Conservation (phyloP, 257 asterid species). For the Dorcoceras hygrometricum region DNA sequence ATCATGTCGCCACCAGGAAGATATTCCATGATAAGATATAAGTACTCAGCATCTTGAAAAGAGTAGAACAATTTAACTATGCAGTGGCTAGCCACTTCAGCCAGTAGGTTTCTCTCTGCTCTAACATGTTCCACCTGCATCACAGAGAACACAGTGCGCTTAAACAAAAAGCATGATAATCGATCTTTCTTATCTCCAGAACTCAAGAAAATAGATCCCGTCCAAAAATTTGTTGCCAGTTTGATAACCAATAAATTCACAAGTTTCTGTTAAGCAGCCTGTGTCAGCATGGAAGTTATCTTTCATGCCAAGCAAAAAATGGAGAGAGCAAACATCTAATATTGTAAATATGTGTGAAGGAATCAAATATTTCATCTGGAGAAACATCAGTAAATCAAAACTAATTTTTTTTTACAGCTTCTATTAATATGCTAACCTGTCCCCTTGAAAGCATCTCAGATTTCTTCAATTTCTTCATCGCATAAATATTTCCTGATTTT, state of each 20-base stretch:
- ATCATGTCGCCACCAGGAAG: constrained; percentile 99
- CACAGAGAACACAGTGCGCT: constrained; percentile 13
- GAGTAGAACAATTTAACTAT: constrained; percentile 89
- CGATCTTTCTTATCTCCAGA: not conserved
- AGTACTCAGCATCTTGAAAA: constrained; percentile 88
- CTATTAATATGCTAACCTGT: constrained; percentile 54
- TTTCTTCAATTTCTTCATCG: constrained; percentile 98
- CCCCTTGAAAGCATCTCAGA: constrained; percentile 98
- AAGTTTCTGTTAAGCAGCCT: not conserved
- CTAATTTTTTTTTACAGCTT: no score
- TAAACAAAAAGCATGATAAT: not conserved
- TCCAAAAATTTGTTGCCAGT: not conserved
- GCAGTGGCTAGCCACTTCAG: constrained; percentile 96
- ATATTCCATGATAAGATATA: constrained; percentile 93
- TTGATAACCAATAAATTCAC: no score
- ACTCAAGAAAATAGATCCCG: not conserved
- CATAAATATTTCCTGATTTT: constrained; percentile 91
- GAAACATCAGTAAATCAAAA: not conserved
- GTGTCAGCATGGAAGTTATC: no score
- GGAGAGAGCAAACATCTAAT: not conserved
- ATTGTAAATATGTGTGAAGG: no score
- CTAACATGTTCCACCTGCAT: constrained; percentile 89
- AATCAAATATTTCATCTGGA: not conserved
- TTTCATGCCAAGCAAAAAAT: not conserved
- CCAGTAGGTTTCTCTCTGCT: constrained; percentile 92